Percentiles rank a stretch among this genome's conserved stretches.
Evolutionary conservation across 78 protist genomes (phyloP).

Genomic region (Speleostelium caveatum): DNA sequence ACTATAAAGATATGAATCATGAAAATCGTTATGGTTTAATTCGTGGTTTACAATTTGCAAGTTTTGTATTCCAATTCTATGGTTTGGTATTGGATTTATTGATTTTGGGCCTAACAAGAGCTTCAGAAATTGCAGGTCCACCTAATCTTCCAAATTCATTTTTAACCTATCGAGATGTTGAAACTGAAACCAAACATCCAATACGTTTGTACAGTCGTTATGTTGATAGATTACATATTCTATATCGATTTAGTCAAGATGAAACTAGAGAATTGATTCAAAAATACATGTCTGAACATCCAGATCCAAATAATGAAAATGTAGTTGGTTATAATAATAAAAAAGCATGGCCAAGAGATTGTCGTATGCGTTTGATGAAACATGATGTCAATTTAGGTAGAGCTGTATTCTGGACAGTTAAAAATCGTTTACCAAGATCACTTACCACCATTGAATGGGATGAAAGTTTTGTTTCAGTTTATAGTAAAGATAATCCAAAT

Average conservation of each 20-base stretch:
- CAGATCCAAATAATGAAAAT: slow-evolving; percentile 99
- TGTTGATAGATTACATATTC: slow-evolving; percentile 95
- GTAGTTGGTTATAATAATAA: slow-evolving; percentile 99
- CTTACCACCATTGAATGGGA: slow-evolving; percentile 97
- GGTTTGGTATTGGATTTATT: slow-evolving; percentile 98
- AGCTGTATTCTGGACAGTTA: slow-evolving; percentile 99
- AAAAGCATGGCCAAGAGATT: slow-evolving; percentile 99
- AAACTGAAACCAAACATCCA: slow-evolving; percentile 97
- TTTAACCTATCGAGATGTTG: slow-evolving; percentile 83
- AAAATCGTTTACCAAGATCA: slow-evolving; percentile 98
- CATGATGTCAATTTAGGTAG: slow-evolving; percentile 99
- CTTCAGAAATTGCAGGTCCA: slow-evolving; percentile 98
- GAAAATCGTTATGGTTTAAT: slow-evolving; percentile 97
- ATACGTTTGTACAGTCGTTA: slow-evolving; percentile 98
- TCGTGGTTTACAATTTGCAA: slow-evolving; percentile 99
- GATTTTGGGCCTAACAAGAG: slow-evolving; percentile 98
- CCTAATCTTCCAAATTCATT: slow-evolving; percentile 96
- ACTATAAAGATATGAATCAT: slow-evolving; percentile 99
- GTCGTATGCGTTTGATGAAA: slow-evolving; percentile 99
- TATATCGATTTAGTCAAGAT: slow-evolving; percentile 94
- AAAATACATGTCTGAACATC: slow-evolving; percentile 99
- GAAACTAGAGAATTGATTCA: slow-evolving; percentile 98
- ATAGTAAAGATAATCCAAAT: slow-evolving; percentile 99
- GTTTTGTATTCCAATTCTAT: slow-evolving; percentile 96
- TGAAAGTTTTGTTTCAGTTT: slow-evolving; percentile 95